Base-by-base conservation (phyloP, 2,329 filamentous ascomycete species). In the Colletotrichum sp. region DNA sequence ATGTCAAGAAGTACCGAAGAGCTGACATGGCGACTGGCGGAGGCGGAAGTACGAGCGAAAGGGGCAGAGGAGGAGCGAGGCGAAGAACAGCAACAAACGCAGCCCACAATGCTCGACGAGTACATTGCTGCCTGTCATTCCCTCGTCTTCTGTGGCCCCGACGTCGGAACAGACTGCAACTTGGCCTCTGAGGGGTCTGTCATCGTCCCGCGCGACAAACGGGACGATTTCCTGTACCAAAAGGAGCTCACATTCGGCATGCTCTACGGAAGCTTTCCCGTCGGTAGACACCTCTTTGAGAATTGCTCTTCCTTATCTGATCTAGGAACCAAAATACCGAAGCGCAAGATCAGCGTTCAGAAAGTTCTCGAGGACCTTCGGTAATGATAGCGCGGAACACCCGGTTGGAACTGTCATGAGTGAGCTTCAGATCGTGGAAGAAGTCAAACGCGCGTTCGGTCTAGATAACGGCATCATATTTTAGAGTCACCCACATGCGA, bases 401-500 rank as follows among this genome's bases (percentile, higher is more conserved):
- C 83, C 81, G 4, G 81, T 85, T 5, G 73, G 73, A 15, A 34
- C 34, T 1, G 84, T 85, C 36, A 68, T 85, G 13, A n/a, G 84
- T 1, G 59, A 80, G 48, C 79, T 86, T 19, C 79, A 64, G 15
- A 15, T 77, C 11, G 78, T 80, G 22, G 68, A 80, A n/a, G 44
- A 68, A 36, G 64, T 82, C 2, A 76, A 63, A 8, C 48, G 39
- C 30, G 78, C 48, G 2, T 83, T 83, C 52, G 61, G 80, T 15
- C 32, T 85, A 2, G 80, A 79, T 15, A 67, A 80, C 52, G 80
- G 82, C 9, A 79, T 85, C 36, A n/a, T 81, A 19, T 84, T 85
- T 59, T 78, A 84, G 71, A 84, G 83, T 72, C 78, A 83, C 32
- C 73, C 75, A 4, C 73, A 81, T 72, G 79, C 78, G 3, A 68